A percentile compares a stretch with the other conserved stretches of the same genome.
These are phyloP conservation scores for Ceratobasidium sp. DNA, from an alignment of 1,284 basidiomycete genomes.

Conservation along the genomic window DNA sequence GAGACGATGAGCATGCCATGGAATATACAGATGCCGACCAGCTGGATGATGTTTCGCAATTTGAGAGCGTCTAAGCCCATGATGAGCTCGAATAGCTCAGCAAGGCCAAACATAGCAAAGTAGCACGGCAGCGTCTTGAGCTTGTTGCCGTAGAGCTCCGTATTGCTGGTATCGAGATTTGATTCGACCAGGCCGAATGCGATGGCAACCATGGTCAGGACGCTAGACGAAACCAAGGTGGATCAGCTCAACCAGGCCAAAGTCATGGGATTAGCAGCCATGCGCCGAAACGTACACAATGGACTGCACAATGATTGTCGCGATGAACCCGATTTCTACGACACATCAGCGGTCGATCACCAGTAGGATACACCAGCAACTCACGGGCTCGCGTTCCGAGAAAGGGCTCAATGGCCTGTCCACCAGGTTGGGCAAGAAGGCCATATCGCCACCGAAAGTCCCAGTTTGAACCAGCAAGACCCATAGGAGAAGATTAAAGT, in stretches of 20 bases:
- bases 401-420: conserved; percentile 65
- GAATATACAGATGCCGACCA: conserved; percentile 74
- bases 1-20: conserved; percentile 75
- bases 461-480: conserved; percentile 21
- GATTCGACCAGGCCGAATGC: conserved; percentile 52
- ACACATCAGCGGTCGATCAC: conserved; percentile 27
- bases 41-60: conserved; percentile 75
- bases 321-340: conserved; percentile 31
- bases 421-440: conserved; percentile 20
- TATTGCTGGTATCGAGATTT: conserved; percentile 60
- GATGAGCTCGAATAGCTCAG: conserved; percentile 73
- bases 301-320: conserved; percentile 36
- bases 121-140: conserved; percentile 81
- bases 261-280: not conserved
- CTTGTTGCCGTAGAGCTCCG: conserved; percentile 34
- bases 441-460: conserved; percentile 26
- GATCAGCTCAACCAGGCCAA: not conserved
- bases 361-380: conserved; percentile 7
- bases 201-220: conserved; percentile 57
- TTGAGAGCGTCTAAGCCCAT: conserved; percentile 70
- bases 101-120: conserved; percentile 79
- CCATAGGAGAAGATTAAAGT: not conserved
- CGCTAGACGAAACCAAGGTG: conserved; percentile 49
- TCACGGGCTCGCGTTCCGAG: conserved; percentile 69
- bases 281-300: not conserved